A percentile compares a stretch with the other conserved stretches of the same genome.
Evolutionary conservation across 164 flowering plant species (phyloP).

Genomic region (Taxillus chinensis): DNA sequence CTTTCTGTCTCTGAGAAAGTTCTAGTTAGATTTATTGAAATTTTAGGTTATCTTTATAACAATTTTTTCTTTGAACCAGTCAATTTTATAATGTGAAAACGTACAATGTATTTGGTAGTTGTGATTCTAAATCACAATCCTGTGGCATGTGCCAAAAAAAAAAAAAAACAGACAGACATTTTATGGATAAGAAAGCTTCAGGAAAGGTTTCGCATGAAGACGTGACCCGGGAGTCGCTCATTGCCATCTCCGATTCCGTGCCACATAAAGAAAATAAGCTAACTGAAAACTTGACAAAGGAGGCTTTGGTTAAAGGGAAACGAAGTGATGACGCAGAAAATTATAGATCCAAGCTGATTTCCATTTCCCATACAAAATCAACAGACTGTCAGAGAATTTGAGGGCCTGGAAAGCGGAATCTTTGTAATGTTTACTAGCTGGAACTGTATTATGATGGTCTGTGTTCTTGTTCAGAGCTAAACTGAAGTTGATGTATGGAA

Average conservation of each 20-base stretch:
- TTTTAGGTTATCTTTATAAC: too few species aligned
- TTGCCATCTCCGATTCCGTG: slow-evolving; percentile 34
- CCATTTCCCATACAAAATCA: slow-evolving; percentile 33
- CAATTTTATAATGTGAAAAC: too few species aligned
- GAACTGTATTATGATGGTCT: too few species aligned
- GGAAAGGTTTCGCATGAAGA: slow-evolving; percentile 29
- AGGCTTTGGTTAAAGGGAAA: slow-evolving; percentile 10
- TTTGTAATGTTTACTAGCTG: too few species aligned
- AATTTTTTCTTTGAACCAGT: too few species aligned
- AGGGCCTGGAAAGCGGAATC: slow-evolving; percentile 1
- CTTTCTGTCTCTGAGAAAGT: too few species aligned
- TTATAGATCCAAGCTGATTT: slow-evolving; percentile 39
- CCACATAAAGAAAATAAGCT: slow-evolving; percentile 25
- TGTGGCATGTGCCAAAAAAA: too few species aligned
- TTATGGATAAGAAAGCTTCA: slow-evolving; percentile 36
- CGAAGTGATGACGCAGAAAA: slow-evolving; percentile 22
- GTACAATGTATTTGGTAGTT: too few species aligned
- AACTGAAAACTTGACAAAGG: slow-evolving; percentile 10
- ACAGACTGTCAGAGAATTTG: slow-evolving; percentile 16
- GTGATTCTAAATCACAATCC: too few species aligned
- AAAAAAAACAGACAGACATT: slow-evolving; percentile 6
- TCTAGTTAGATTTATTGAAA: too few species aligned
- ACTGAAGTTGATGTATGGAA: too few species aligned
- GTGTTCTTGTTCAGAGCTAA: too few species aligned
- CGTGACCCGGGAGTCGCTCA: slow-evolving; percentile 48